Percentiles rank a stretch among this genome's conserved stretches.
phyloP scores from a whole-genome alignment of 331 rosid species.

The Erythrophleum ivorense region DNA sequence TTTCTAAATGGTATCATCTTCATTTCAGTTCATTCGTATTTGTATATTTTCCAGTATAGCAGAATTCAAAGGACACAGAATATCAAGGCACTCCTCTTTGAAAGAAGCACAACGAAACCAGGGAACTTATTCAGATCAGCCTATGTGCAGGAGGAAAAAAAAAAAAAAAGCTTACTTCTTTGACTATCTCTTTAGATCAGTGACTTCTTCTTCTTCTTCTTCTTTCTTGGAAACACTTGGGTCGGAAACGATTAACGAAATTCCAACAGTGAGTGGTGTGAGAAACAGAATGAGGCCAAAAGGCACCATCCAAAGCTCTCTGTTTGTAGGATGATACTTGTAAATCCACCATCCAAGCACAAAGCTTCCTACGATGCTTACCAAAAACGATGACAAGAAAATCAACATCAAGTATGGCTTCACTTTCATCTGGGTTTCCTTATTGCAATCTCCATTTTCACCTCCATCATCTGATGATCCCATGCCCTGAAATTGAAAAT shows the following conservation, averaged over 20 bases:
- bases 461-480: slow-evolving; percentile 49
- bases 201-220: not conserved
- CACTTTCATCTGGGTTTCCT: slow-evolving; percentile 30
- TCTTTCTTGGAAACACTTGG: slow-evolving; percentile 20
- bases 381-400: slow-evolving; percentile 45
- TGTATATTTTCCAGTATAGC: not conserved
- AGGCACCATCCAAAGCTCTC: slow-evolving; percentile 92
- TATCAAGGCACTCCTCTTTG: not conserved
- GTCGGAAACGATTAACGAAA: slow-evolving; percentile 53
- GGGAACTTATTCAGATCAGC: not conserved
- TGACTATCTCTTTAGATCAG: slow-evolving; percentile 47
- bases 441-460: slow-evolving; percentile 19
- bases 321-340: slow-evolving; percentile 53
- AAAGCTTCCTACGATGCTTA: slow-evolving; percentile 57
- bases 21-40: not conserved
- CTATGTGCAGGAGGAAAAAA: not conserved
- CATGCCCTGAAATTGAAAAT: slow-evolving; percentile 51
- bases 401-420: slow-evolving; percentile 26
- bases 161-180: not conserved
- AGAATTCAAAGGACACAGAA: not conserved
- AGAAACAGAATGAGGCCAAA: slow-evolving; percentile 67
- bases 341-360: slow-evolving; percentile 72
- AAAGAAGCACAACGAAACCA: slow-evolving; percentile 20
- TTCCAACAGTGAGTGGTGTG: slow-evolving; percentile 61
- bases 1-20: not conserved